Conservation (phyloP, 441 rosid genomes). For the Jatropha podagrica region DNA sequence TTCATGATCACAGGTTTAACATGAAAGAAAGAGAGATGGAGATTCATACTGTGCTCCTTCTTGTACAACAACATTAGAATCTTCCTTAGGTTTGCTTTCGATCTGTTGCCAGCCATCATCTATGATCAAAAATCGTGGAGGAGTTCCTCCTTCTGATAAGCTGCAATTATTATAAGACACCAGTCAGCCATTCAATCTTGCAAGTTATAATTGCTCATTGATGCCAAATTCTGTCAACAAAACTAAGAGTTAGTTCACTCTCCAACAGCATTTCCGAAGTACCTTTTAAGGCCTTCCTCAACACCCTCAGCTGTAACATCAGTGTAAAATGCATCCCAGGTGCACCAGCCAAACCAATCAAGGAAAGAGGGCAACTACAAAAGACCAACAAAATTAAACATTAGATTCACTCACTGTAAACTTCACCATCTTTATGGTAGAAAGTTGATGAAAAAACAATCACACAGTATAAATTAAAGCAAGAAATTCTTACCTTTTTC, state of each 20-base stretch:
- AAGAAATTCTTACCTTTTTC: constrained; percentile 57
- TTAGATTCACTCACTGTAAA: constrained; percentile 6
- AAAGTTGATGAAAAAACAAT: background rate
- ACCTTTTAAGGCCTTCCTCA: constrained; percentile 87
- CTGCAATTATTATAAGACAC: constrained; percentile 43
- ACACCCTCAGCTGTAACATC: constrained; percentile 96
- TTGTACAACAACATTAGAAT: constrained; percentile 53
- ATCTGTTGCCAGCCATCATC: constrained; percentile 99
- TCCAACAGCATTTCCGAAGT: constrained; percentile 17
- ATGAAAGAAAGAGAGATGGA: constrained; percentile 13
- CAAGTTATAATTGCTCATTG: background rate
- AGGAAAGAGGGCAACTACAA: constrained; percentile 77
- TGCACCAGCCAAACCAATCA: constrained; percentile 99
- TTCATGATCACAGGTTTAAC: background rate
- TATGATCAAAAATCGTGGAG: constrained; percentile 81
- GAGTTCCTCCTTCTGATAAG: constrained; percentile 79
- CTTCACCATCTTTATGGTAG: background rate
- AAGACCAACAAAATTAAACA: constrained; percentile 20
- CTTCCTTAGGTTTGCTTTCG: constrained; percentile 70
- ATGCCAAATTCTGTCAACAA: background rate
- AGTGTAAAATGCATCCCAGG: constrained; percentile 99
- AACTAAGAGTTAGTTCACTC: constrained; percentile 3
- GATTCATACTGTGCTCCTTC: constrained; percentile 95
- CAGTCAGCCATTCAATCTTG: constrained; percentile 21
- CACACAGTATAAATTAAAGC: background rate